Percentiles rank a stretch among this genome's conserved stretches.
phyloP scores from a whole-genome alignment of 177 flowering plant genomes.

The Vitis hybrid region DNA sequence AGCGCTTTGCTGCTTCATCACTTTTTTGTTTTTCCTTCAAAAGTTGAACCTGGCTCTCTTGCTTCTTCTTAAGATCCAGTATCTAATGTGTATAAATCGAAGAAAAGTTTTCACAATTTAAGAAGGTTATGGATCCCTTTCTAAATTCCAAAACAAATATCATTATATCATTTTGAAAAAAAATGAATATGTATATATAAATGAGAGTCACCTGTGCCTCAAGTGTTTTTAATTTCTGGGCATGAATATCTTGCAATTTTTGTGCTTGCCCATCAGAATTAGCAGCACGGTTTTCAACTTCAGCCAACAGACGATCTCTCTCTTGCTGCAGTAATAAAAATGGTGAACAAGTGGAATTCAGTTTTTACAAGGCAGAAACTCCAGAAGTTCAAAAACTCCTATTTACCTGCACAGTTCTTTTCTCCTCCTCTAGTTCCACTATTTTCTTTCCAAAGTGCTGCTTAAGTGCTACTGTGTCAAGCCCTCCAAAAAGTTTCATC shows the following conservation, averaged over 20 bases:
- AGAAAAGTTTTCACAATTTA: not conserved
- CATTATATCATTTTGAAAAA: no score
- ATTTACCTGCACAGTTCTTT: slow-evolving; percentile 78
- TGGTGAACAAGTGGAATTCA: slow-evolving; percentile 5
- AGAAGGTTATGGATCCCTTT: not conserved
- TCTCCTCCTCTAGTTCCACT: slow-evolving; percentile 93
- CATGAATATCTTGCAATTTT: slow-evolving; percentile 81
- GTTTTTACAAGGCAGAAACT: not conserved
- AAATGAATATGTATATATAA: not conserved
- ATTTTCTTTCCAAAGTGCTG: slow-evolving; percentile 98
- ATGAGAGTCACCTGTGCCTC: slow-evolving; percentile 74
- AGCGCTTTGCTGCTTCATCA: slow-evolving; percentile 91
- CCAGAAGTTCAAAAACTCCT: slow-evolving; percentile 7
- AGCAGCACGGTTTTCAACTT: slow-evolving; percentile 86
- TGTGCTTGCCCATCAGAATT: slow-evolving; percentile 86
- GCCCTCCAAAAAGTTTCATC: slow-evolving; percentile 86
- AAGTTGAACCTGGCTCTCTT: slow-evolving; percentile 93
- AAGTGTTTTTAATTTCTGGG: slow-evolving; percentile 84
- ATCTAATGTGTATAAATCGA: slow-evolving; percentile 44
- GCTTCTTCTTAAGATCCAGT: slow-evolving; percentile 91
- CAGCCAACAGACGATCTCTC: slow-evolving; percentile 78
- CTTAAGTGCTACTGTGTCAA: slow-evolving; percentile 74
- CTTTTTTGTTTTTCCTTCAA: slow-evolving; percentile 94
- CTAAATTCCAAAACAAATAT: no score
- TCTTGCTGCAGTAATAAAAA: slow-evolving; percentile 63